Evolutionary conservation across 306 rosid genomes (phyloP).

Genomic region (Quercus gilva): DNA sequence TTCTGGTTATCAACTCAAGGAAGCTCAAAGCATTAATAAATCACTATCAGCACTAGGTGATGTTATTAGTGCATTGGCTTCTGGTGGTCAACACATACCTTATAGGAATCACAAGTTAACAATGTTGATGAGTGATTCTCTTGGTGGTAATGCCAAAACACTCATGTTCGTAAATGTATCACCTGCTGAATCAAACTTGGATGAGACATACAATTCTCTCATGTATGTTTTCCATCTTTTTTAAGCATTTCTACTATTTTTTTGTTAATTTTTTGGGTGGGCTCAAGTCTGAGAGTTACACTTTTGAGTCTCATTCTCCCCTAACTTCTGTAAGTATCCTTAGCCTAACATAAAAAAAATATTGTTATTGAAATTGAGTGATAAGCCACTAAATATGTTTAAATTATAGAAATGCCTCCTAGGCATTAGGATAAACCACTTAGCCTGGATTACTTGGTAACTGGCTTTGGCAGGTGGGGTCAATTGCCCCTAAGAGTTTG

Average conservation of each 20-base stretch:
- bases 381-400: background rate
- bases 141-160: slow-evolving; percentile 95
- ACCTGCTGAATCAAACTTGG: slow-evolving; percentile 81
- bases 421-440: no score
- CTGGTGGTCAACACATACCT: slow-evolving; percentile 88
- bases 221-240: slow-evolving; percentile 44
- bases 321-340: no score
- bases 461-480: no score
- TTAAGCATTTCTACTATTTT: background rate
- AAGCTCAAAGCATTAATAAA: slow-evolving; percentile 97
- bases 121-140: slow-evolving; percentile 97
- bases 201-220: slow-evolving; percentile 88
- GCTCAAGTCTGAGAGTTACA: background rate
- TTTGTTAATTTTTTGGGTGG: background rate
- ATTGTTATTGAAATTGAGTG: background rate
- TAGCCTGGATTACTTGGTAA: no score
- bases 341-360: no score
- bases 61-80: slow-evolving; percentile 83
- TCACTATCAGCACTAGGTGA: slow-evolving; percentile 96
- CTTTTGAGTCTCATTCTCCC: background rate
- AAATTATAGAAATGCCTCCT: background rate
- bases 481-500: no score
- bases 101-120: slow-evolving; percentile 93
- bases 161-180: slow-evolving; percentile 96
- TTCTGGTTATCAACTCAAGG: slow-evolving; percentile 79